phyloP scores from a whole-genome alignment of 495 filamentous ascomycete genomes.

The Podospora conica region DNA sequence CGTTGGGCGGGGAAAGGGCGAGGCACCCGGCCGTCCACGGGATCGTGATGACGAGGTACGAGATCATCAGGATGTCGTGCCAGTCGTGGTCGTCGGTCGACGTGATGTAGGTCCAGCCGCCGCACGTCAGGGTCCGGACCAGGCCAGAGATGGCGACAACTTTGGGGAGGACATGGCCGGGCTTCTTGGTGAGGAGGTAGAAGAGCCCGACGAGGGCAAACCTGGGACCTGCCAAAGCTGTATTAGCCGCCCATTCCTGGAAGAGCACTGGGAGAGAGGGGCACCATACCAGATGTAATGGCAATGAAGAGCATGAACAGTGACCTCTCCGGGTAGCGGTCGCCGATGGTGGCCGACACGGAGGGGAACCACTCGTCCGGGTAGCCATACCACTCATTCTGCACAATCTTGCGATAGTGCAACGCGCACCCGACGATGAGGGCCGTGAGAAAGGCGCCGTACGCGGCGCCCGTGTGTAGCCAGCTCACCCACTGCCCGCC shows the following conservation, averaged over 20 bases:
- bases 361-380: slow-evolving; percentile 99
- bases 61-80: slow-evolving; percentile 99
- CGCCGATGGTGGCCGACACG: slow-evolving; percentile 96
- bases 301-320: slow-evolving; percentile 97
- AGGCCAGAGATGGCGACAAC: slow-evolving; percentile 73
- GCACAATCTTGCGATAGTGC: slow-evolving; percentile 94
- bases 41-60: slow-evolving; percentile 87
- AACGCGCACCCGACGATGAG: slow-evolving; percentile 76
- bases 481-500: slow-evolving; percentile 91
- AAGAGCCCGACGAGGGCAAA: slow-evolving; percentile 88
- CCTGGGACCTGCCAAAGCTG: slow-evolving; percentile 60
- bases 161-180: slow-evolving; percentile 70
- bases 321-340: slow-evolving; percentile 93
- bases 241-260: background rate
- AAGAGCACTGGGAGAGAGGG: slow-evolving; percentile 43
- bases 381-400: slow-evolving; percentile 96
- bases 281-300: slow-evolving; percentile 77
- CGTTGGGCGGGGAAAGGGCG: slow-evolving; percentile 80
- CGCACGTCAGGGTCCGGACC: slow-evolving; percentile 88
- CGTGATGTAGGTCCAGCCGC: slow-evolving; percentile 98
- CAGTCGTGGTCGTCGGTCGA: slow-evolving; percentile 97
- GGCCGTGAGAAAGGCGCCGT: slow-evolving; percentile 85
- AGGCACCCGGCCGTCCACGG: slow-evolving; percentile 95
- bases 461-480: slow-evolving; percentile 78
- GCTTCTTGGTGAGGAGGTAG: slow-evolving; percentile 80